phyloP scores from a whole-genome alignment of 805 yeast species.

The Metschnikowia matae region DNA sequence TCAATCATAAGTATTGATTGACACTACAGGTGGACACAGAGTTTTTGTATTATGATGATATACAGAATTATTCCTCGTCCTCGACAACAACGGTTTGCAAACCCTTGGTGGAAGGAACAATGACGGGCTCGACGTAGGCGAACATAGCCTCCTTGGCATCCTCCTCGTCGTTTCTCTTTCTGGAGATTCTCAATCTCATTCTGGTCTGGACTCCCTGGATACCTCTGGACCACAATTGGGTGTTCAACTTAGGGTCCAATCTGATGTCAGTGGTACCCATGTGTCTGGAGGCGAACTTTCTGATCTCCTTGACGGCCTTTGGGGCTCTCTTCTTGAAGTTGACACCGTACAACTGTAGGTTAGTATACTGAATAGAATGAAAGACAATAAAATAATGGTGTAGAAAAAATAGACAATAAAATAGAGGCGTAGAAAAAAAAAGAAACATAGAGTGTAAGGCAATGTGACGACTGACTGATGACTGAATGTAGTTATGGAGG shows the following conservation, averaged over 20 bases:
- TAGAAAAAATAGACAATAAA: too few relatives aligned
- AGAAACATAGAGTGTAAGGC: too few relatives aligned
- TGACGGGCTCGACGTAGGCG: conserved; percentile 97
- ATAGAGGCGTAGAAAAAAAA: too few relatives aligned
- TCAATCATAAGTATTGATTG: too few relatives aligned
- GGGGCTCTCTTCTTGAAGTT: conserved; percentile 99
- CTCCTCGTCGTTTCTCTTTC: conserved; percentile 99
- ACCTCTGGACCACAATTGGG: conserved; percentile 99
- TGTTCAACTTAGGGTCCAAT: conserved; percentile 97
- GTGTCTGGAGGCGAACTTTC: conserved; percentile 97
- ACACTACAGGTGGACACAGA: conserved; percentile 4
- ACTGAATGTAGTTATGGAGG: too few relatives aligned
- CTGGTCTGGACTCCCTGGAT: conserved; percentile 98
- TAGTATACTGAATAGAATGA: conserved; percentile 30
- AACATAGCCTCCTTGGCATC: conserved; percentile 96
- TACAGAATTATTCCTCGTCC: conserved; percentile 48
- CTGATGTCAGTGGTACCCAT: conserved; percentile 99
- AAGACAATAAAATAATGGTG: too few relatives aligned
- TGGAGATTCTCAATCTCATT: conserved; percentile 96
- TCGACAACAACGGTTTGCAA: conserved; percentile 95
- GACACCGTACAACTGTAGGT: conserved; percentile 86
- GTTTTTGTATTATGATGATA: conserved; percentile 19
- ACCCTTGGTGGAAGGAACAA: conserved; percentile 94
- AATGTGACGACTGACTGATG: too few relatives aligned
- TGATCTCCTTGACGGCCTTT: conserved; percentile 98